Evolutionary conservation across 129 eudicot species (phyloP).

Genomic region (Deinandra increscens): DNA sequence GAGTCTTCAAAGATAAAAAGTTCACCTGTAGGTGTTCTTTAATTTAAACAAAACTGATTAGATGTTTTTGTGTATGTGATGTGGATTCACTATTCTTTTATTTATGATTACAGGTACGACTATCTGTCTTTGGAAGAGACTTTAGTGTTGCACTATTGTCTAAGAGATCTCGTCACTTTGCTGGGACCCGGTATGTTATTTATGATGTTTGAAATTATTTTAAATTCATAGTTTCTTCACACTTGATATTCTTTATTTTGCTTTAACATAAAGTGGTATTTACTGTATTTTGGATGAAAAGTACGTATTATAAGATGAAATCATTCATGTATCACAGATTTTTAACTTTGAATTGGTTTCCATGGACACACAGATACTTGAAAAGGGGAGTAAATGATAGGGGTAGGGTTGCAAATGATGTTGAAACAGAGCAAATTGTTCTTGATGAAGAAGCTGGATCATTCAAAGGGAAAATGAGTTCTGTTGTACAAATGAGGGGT

Average conservation of each 20-base stretch:
- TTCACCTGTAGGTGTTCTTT: background rate
- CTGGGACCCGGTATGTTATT: slow-evolving; percentile 87
- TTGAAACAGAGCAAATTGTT: slow-evolving; percentile 94
- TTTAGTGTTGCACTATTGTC: slow-evolving; percentile 79
- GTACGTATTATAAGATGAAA: background rate
- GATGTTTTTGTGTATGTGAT: background rate
- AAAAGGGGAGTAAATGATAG: slow-evolving; percentile 96
- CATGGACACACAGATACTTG: slow-evolving; percentile 67
- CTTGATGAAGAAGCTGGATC: slow-evolving; percentile 94
- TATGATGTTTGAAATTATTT: slow-evolving; percentile 15
- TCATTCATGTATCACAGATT: background rate
- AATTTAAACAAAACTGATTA: background rate
- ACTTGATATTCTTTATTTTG: slow-evolving; percentile 17
- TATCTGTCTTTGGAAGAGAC: slow-evolving; percentile 85
- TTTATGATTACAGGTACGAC: slow-evolving; percentile 60
- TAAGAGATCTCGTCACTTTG: slow-evolving; percentile 93
- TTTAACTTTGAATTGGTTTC: slow-evolving; percentile 18
- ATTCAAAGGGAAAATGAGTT: slow-evolving; percentile 84
- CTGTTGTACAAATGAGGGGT: slow-evolving; percentile 99
- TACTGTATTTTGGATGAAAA: background rate
- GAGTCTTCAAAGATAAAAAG: background rate
- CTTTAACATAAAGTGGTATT: background rate
- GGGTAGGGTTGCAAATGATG: slow-evolving; percentile 99
- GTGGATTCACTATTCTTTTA: slow-evolving; percentile 3
- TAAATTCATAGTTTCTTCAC: slow-evolving; percentile 10